Conservation (phyloP, 495 filamentous ascomycete genomes). For the Hypoxylon fuscum region DNA sequence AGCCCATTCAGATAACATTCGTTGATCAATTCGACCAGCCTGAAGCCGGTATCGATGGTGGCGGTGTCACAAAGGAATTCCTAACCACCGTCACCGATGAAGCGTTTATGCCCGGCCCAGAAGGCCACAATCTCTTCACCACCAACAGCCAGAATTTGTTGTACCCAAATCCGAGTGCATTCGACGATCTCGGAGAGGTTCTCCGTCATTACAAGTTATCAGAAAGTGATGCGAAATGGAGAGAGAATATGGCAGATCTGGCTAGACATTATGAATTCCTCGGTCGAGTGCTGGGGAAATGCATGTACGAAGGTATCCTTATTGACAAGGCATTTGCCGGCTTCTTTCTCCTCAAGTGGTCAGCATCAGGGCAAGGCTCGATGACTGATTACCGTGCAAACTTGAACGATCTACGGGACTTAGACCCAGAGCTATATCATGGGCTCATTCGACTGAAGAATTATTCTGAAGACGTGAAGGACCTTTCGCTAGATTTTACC, state of each 20-base stretch:
- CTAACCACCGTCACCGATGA: conserved; percentile 88
- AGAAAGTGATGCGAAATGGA: conserved; percentile 63
- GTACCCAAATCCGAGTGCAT: conserved; percentile 83
- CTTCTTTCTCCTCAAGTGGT: conserved; percentile 97
- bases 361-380: conserved; percentile 67
- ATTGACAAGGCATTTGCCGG: conserved; percentile 93
- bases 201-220: conserved; percentile 62
- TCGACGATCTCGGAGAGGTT: conserved; percentile 75
- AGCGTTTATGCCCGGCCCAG: conserved; percentile 69
- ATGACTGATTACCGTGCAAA: conserved; percentile 84
- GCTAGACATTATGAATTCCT: conserved; percentile 88
- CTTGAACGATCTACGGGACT: conserved; percentile 90
- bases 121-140: conserved; percentile 68
- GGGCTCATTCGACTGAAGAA: conserved; percentile 91
- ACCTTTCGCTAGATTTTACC: conserved; percentile 88
- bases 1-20: conserved; percentile 97
- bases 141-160: conserved; percentile 90
- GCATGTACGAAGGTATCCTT: conserved; percentile 96
- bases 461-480: conserved; percentile 81
- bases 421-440: conserved; percentile 93
- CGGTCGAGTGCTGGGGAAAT: conserved; percentile 93
- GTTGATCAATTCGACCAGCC: conserved; percentile 86
- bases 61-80: conserved; percentile 98
- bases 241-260: conserved; percentile 65
- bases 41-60: conserved; percentile 96